These are phyloP conservation scores for Clitocybe nebularis DNA, from an alignment of 1,284 basidiomycete genomes.

Conservation along the genomic window DNA sequence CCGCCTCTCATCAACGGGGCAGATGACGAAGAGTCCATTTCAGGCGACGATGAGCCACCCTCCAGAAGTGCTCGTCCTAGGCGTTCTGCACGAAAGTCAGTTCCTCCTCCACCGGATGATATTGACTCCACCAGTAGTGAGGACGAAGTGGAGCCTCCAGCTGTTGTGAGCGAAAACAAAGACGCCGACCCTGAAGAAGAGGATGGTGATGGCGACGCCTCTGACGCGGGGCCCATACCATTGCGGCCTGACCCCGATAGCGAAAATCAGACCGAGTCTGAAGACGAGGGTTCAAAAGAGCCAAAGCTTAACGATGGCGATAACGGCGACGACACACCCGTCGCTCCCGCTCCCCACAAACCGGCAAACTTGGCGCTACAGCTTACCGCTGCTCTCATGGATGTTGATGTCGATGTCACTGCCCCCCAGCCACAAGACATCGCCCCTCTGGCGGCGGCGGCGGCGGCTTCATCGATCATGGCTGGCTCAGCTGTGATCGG, in stretches of 20 bases:
- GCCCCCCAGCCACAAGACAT: constrained; percentile 34
- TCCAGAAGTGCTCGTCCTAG: constrained; percentile 6
- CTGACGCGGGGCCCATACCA: constrained; percentile 10
- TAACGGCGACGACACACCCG: constrained; percentile 13
- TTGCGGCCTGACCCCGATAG: constrained; percentile 4
- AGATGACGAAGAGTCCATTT: constrained; percentile 14
- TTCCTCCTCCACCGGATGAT: background rate
- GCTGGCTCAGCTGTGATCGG: constrained; percentile 41
- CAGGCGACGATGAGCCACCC: constrained; percentile 12
- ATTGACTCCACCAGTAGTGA: background rate
- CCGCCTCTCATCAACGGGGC: constrained; percentile 23
- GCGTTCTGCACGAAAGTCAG: constrained; percentile 14
- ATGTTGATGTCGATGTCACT: constrained; percentile 33
- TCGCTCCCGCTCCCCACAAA: constrained; percentile 14
- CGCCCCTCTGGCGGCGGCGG: constrained; percentile 36
- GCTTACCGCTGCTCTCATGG: constrained; percentile 18
- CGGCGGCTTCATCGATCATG: constrained; percentile 48
- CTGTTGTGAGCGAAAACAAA: background rate
- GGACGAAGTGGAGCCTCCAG: constrained; percentile 1
- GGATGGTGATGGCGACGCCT: constrained; percentile 15
- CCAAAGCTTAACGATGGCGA: constrained; percentile 15
- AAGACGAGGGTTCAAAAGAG: constrained; percentile 23
- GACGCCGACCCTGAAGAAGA: constrained; percentile 16
- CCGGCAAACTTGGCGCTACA: constrained; percentile 5
- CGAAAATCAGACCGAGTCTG: constrained; percentile 20